These are phyloP conservation scores for Pseudocercospora fijiensis DNA, from an alignment of 2,329 filamentous ascomycete genomes.

Conservation along the genomic window DNA sequence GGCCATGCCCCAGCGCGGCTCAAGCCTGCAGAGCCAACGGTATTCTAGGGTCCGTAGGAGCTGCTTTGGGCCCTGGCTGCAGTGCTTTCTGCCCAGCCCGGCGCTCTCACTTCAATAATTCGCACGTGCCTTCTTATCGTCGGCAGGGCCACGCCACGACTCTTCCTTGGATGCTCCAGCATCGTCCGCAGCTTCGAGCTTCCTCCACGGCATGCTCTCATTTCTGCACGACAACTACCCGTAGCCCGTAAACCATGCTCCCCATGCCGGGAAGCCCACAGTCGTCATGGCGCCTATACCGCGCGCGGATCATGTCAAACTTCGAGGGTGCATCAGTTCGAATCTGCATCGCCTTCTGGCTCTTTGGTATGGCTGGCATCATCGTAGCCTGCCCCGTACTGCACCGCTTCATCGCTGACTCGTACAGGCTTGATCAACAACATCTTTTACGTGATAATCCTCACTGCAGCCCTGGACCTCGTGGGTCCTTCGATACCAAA, in stretches of 20 bases:
- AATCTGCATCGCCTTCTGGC: conserved; percentile 82
- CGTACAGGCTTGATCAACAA: conserved; percentile 83
- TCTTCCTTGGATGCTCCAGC: not conserved
- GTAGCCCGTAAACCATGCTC: conserved; percentile 8
- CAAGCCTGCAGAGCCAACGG: not conserved
- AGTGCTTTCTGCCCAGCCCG: too few species aligned
- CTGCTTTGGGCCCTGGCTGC: not conserved
- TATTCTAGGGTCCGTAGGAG: too few species aligned
- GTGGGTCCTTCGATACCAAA: conserved; percentile 85
- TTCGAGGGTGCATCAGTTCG: conserved; percentile 68
- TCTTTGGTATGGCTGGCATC: conserved; percentile 67
- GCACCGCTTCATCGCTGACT: not conserved
- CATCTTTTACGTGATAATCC: conserved; percentile 94
- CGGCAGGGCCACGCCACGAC: not conserved
- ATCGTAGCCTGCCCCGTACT: not conserved
- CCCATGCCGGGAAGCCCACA: conserved; percentile 12
- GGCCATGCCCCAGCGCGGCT: not conserved
- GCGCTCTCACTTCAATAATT: not conserved
- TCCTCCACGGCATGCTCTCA: conserved; percentile 3
- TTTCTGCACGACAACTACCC: not conserved
- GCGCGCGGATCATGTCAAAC: conserved; percentile 61
- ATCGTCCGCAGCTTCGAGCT: not conserved
- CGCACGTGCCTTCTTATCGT: not conserved
- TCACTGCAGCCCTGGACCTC: conserved; percentile 91
- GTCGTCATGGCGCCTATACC: conserved; percentile 50